phyloP scores from a whole-genome alignment of 352 stramenopile genomes.

The Pythium aquatile region DNA sequence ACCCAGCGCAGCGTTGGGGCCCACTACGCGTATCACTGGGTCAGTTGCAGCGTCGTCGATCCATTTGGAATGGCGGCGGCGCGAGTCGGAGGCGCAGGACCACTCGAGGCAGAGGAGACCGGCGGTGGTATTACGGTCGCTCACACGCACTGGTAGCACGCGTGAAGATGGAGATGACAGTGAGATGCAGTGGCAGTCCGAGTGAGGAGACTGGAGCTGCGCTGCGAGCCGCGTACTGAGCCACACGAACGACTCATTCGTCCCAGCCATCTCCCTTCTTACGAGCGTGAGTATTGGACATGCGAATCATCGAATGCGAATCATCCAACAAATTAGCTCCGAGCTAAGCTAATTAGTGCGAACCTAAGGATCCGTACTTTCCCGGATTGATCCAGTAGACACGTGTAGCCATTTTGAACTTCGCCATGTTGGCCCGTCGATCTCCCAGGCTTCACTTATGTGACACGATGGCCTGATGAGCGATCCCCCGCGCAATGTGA shows the following conservation, averaged over 20 bases:
- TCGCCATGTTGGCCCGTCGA: too few species aligned
- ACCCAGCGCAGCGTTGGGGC: constrained; percentile 17
- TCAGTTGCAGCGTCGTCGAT: constrained; percentile 14
- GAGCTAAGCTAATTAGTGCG: background rate
- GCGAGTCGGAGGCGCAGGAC: background rate
- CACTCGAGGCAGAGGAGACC: constrained; percentile 20
- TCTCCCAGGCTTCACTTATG: too few species aligned
- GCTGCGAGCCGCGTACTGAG: constrained; percentile 2
- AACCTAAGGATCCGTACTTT: background rate
- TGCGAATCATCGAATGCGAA: background rate
- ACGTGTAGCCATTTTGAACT: too few species aligned
- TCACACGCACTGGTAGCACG: constrained; percentile 6
- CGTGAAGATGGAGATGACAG: too few species aligned
- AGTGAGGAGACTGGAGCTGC: background rate
- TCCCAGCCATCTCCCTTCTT: background rate
- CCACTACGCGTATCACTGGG: background rate
- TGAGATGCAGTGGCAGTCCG: too few species aligned
- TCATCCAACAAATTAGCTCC: background rate
- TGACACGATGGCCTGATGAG: too few species aligned
- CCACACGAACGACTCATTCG: constrained; percentile 8
- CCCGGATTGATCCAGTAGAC: too few species aligned
- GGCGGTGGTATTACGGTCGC: constrained; percentile 7
- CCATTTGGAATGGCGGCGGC: constrained; percentile 24
- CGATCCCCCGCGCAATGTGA: too few species aligned
- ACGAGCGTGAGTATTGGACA: background rate